Base-by-base conservation (phyloP, 2,329 filamentous ascomycete species). In the Fusarium nisikadoi region DNA sequence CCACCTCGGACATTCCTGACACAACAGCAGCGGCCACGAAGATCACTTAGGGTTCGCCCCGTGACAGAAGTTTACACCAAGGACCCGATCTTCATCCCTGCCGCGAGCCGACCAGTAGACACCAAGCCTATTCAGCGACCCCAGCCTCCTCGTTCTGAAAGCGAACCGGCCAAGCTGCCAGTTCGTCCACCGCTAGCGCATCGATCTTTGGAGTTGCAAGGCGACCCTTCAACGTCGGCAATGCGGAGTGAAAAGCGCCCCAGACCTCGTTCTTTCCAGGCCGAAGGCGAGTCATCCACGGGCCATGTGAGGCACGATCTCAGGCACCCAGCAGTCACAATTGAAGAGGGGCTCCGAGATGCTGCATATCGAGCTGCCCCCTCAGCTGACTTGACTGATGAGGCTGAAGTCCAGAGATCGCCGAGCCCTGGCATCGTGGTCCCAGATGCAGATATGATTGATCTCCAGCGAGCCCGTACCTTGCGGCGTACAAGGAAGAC, bases 341-440 rank as follows among this genome's bases (percentile, higher is more conserved):
- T 68, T 35, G 67, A 74, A 6, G 56, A 65, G 20, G 74, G 63
- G 41, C 52, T 65, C 31, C 50, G 69, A 55, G 71, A 76, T 64
- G 66, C 63, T 56, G 56, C 63, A 64, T 61, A 64, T 55, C 70
- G 46, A 38, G 55, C 55, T 33, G 50, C 31, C 16, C 31, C 62
- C 12, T 57, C 60, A n/a, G 45, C 52, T 49, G n/a, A 25, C 14
- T 57, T 61, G 27, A 42, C 36, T 27, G 49, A 53, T 13, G 62
- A 68, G 53, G 66, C 73, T 36, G 65, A 71, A 33, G 67, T 72
- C 55, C 58, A 71, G 61, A 74, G 75, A 58, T 79, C 85, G 29
- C 78, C 81, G 19, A 87, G 86, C 38, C 87, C 87, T 52, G 83
- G 81, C 56, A 78, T 87, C 60, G 81, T 85, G 71, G 76, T 87